phyloP scores from a whole-genome alignment of 2,329 filamentous ascomycete species.

The Fusarium secorum region DNA sequence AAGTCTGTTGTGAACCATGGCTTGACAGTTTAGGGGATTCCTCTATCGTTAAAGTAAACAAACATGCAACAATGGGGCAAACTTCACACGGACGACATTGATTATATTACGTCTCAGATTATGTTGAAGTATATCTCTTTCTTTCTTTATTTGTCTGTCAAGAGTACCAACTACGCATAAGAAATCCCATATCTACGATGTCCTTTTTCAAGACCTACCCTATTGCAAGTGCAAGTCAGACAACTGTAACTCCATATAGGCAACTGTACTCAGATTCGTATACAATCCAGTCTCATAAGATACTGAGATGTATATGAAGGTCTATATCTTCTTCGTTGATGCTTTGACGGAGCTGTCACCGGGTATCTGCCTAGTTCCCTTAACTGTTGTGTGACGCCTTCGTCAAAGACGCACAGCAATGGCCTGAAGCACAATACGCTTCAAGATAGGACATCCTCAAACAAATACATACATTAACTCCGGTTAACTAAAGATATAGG shows the following conservation, averaged over 20 bases:
- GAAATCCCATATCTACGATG: background rate
- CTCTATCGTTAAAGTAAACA: too few species aligned
- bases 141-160: background rate
- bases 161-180: background rate
- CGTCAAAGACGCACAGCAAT: background rate
- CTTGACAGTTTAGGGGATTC: background rate
- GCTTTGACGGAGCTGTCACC: background rate
- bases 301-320: too few species aligned
- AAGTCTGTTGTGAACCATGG: background rate
- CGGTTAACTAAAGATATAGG: fast-evolving
- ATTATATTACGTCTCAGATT: background rate
- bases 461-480: background rate
- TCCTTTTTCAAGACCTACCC: background rate
- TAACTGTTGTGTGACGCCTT: background rate
- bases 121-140: background rate
- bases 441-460: too few species aligned
- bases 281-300: too few species aligned
- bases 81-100: background rate
- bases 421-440: too few species aligned
- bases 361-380: background rate
- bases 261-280: background rate
- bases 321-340: background rate
- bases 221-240: background rate
- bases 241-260: background rate
- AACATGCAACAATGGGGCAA: background rate